phyloP scores from a whole-genome alignment of 2,329 filamentous ascomycete species.

The Cercospora sp. region DNA sequence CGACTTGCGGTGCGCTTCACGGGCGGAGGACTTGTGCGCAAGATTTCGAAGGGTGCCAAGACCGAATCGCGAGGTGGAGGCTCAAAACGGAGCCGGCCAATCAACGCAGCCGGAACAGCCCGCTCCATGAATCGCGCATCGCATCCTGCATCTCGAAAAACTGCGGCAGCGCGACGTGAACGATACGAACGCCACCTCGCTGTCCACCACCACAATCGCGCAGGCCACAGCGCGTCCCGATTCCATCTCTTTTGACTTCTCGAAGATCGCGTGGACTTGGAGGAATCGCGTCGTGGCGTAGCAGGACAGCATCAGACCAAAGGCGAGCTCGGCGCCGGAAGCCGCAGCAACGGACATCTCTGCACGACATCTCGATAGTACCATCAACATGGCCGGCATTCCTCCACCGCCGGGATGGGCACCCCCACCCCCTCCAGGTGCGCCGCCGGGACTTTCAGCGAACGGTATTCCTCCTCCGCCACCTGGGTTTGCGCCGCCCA shows the following conservation, averaged over 20 bases:
- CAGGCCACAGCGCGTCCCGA: conserved; percentile 36
- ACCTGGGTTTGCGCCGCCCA: conserved; percentile 77
- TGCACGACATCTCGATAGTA: conserved; percentile 10
- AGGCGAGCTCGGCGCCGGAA: conserved; percentile 30
- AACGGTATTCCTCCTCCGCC: conserved; percentile 65
- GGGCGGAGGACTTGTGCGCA: conserved; percentile 1
- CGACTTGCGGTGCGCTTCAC: conserved; percentile 6
- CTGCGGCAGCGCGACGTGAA: conserved; percentile 7
- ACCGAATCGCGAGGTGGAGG: neutral
- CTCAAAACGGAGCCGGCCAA: neutral
- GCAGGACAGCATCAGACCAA: neutral
- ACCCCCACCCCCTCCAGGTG: conserved; percentile 47
- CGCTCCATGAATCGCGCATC: conserved; percentile 10
- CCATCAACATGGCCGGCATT: conserved; percentile 55
- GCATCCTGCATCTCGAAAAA: conserved; percentile 10
- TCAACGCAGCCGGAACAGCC: neutral
- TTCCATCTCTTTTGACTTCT: neutral
- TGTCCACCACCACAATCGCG: conserved; percentile 26
- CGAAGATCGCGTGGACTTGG: neutral
- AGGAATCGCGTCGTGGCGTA: conserved; percentile 4
- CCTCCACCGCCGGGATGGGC: conserved; percentile 69
- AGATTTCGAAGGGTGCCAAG: conserved; percentile 7
- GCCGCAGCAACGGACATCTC: conserved; percentile 25
- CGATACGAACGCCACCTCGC: conserved; percentile 16
- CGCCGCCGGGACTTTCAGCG: conserved; percentile 51